Base-by-base conservation (phyloP, 2,329 filamentous ascomycete species). In the Dactylellina haptotyla region DNA sequence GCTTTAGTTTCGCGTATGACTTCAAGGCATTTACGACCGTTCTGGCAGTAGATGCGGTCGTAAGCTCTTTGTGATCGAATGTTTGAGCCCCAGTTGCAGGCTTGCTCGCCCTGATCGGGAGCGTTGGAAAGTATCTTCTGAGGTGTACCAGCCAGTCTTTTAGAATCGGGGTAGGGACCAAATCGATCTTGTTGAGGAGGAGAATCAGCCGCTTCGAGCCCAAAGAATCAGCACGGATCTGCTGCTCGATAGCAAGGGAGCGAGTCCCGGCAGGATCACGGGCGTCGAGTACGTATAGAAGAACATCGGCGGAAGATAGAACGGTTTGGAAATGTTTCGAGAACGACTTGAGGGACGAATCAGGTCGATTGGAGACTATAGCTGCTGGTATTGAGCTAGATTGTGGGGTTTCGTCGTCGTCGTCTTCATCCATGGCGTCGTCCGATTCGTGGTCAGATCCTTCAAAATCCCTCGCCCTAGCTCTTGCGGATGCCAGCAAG, bases 301-400 rank as follows among this genome's bases (percentile, higher is more conserved):
- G 86, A 26, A 97, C 93, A 80, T 97, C 93, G 54, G 93, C 91
- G 75, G 91, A 87, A 75, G 96, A 91, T 32, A 96, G 88, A 14
- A 97, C 93, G 79, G 92, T 87, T 84, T 97, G 97, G 86, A 97
- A 97, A 78, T 96, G 88, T 84, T 96, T 97, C 85, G 97, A 93
- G 82, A 94, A 97, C 62, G 92, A 91, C 81, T 89, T 92, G 79
- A 93, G 87, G 58, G 93, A 97, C 50, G 85, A 86, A 75, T 90
- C 88, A 78, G 78, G 77, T 80, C 81, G 78, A 82, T 83, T 30
- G 23, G 65, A 67, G 39, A 50, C 39, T 48, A 62, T 61, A 5
- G 56, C 57, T 34, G 57, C 14, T 45, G 46, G 75, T 61, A 61
- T 53, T n/a, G 54, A 73, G 54, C 12, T 54, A 34, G 46, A 59